Conservation (phyloP, 108 stramenopile species). For the Cyclotella cryptica region DNA sequence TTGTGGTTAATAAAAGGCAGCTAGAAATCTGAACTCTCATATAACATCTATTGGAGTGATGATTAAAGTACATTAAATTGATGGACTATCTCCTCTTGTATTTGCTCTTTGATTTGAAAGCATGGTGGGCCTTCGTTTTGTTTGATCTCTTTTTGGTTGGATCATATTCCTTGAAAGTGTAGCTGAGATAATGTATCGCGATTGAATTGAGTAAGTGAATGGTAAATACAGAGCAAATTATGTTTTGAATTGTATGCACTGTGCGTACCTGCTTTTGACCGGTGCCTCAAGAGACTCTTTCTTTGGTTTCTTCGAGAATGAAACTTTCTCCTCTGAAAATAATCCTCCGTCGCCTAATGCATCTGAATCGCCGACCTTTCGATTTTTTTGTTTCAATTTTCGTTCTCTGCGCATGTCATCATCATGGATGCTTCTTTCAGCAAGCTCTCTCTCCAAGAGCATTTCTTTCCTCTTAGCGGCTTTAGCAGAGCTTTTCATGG, state of each 20-base stretch:
- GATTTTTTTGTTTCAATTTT: slow-evolving; percentile 57
- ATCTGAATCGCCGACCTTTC: slow-evolving; percentile 55
- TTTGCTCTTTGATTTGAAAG: slow-evolving; percentile 82
- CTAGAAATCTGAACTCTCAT: too few species aligned
- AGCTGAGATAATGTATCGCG: slow-evolving; percentile 16
- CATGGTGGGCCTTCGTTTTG: slow-evolving; percentile 67
- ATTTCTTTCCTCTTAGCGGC: slow-evolving; percentile 53
- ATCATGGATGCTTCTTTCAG: slow-evolving; percentile 41
- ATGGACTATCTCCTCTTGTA: slow-evolving; percentile 65
- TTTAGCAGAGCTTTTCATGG: slow-evolving; percentile 63
- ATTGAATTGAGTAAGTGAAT: background rate
- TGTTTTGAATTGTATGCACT: background rate
- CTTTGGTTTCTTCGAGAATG: slow-evolving; percentile 64
- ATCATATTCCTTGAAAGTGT: slow-evolving; percentile 68
- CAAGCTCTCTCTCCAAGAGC: slow-evolving; percentile 47
- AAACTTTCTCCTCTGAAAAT: slow-evolving; percentile 78
- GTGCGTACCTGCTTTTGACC: slow-evolving; percentile 40
- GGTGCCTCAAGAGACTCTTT: slow-evolving; percentile 44
- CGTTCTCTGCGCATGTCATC: slow-evolving; percentile 52
- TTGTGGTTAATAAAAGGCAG: too few species aligned
- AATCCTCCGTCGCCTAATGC: slow-evolving; percentile 79
- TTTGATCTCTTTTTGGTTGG: slow-evolving; percentile 56
- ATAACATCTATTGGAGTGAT: too few species aligned
- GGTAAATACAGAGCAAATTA: background rate
- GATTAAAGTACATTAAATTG: too few species aligned